Percentiles rank a stretch among this genome's conserved stretches.
These are phyloP conservation scores for Dactylellina haptotyla DNA, from an alignment of 2,329 filamentous ascomycete species.

Conservation along the genomic window DNA sequence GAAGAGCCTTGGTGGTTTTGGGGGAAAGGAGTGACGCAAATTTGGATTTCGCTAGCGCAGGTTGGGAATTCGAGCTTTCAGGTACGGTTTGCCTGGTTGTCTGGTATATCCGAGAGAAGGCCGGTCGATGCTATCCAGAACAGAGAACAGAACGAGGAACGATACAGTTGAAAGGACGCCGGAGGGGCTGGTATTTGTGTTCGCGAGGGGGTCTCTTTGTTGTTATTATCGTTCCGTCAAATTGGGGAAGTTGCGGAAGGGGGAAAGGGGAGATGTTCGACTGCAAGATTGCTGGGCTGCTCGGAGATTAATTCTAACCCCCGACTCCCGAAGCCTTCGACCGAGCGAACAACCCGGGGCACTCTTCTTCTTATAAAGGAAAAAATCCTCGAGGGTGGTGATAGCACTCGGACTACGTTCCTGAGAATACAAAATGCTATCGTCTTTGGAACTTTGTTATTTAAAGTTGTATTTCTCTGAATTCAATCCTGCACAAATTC, in stretches of 20 bases:
- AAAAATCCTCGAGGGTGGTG: too few species aligned
- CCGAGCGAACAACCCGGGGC: too few species aligned
- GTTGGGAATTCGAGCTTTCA: conserved; percentile 3
- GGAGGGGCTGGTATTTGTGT: too few species aligned
- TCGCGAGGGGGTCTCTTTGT: too few species aligned
- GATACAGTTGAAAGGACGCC: not conserved
- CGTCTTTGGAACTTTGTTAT: not conserved
- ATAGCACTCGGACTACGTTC: too few species aligned
- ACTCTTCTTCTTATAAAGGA: not conserved
- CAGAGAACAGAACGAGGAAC: not conserved
- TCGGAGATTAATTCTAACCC: conserved; percentile 16
- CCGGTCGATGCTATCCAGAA: not conserved
- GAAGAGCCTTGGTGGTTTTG: conserved; percentile 8
- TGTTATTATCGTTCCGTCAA: too few species aligned
- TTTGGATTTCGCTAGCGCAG: conserved; percentile 45
- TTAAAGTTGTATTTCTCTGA: not conserved
- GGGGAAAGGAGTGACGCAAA: conserved; percentile 49
- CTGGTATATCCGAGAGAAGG: not conserved
- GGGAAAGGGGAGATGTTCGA: conserved; percentile 6
- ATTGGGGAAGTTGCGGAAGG: not conserved
- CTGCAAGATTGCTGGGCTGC: not conserved
- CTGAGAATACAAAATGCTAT: too few species aligned
- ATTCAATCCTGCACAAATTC: not conserved
- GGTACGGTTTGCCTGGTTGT: not conserved
- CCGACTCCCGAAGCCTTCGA: conserved; percentile 5